Evolutionary conservation across 2,329 filamentous ascomycete genomes (phyloP).

Genomic region (Calonectria henricotiae): DNA sequence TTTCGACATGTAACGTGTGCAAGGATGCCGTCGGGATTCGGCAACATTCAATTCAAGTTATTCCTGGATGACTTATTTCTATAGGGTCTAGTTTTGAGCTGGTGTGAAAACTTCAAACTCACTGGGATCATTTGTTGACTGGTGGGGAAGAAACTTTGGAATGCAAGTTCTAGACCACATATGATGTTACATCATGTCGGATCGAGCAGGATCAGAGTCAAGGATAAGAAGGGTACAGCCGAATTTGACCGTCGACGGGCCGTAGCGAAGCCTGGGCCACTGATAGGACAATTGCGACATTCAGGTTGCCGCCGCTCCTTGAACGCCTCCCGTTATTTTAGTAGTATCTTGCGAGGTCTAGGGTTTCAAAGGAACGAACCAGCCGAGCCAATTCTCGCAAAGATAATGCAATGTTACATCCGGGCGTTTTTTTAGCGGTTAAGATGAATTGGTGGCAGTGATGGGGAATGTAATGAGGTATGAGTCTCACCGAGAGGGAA

Average conservation of each 20-base stretch:
- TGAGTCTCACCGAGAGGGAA: constrained; percentile 20
- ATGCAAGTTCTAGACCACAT: not conserved
- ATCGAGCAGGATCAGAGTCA: not conserved
- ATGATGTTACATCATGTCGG: not conserved
- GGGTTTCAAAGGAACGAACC: not conserved
- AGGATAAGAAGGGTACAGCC: no score
- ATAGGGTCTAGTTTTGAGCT: not conserved
- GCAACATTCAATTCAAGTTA: not conserved
- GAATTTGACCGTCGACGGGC: not conserved
- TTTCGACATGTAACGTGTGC: not conserved
- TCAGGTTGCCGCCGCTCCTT: not conserved
- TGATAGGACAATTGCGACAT: not conserved
- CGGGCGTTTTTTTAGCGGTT: constrained; percentile 2
- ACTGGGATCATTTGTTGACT: not conserved
- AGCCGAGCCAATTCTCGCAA: not conserved
- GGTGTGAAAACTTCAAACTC: not conserved
- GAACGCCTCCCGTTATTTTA: not conserved
- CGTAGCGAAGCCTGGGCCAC: not conserved
- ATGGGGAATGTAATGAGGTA: constrained; percentile 11
- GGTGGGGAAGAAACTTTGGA: not conserved
- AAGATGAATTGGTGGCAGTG: not conserved
- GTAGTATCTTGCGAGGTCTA: no score
- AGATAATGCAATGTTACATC: constrained; percentile 13
- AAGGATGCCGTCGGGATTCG: not conserved
- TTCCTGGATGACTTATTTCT: not conserved